These are phyloP conservation scores for Breviolum minutum DNA, from an alignment of 73 alveolate species.

Conservation along the genomic window DNA sequence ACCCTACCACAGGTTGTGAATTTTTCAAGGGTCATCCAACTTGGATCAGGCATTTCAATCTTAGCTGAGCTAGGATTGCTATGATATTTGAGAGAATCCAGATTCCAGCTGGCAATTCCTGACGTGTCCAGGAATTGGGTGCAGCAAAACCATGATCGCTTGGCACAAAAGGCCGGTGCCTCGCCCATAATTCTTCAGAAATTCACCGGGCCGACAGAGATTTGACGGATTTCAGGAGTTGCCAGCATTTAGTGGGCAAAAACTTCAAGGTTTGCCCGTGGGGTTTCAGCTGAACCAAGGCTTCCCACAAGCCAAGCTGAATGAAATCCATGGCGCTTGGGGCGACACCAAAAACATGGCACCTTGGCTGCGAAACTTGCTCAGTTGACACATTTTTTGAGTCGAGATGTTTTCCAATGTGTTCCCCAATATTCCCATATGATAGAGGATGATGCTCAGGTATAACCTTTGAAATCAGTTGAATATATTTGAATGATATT, in stretches of 20 bases:
- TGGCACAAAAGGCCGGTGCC: slow-evolving; percentile 81
- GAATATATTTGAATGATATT: too few relatives aligned
- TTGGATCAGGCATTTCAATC: too few relatives aligned
- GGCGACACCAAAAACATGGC: slow-evolving; percentile 72
- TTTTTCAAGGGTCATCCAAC: too few relatives aligned
- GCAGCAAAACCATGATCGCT: slow-evolving; percentile 83
- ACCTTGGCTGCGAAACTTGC: not conserved
- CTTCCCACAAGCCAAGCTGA: slow-evolving; percentile 64
- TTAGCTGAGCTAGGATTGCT: too few relatives aligned
- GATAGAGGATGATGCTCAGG: not conserved
- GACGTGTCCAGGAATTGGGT: slow-evolving; percentile 47
- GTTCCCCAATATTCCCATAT: too few relatives aligned
- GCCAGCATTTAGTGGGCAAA: not conserved
- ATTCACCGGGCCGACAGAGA: not conserved
- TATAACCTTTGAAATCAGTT: too few relatives aligned
- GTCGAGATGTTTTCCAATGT: not conserved
- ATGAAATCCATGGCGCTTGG: slow-evolving; percentile 93
- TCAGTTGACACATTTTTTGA: not conserved
- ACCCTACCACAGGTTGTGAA: too few relatives aligned
- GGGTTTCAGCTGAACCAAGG: not conserved
- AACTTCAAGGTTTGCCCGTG: not conserved
- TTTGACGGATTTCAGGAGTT: not conserved
- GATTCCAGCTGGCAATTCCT: not conserved
- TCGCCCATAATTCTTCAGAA: not conserved
- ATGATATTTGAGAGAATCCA: too few relatives aligned